Evolutionary conservation across 1,284 basidiomycete genomes (phyloP).

Genomic region (Pseudozyma flocculosa): DNA sequence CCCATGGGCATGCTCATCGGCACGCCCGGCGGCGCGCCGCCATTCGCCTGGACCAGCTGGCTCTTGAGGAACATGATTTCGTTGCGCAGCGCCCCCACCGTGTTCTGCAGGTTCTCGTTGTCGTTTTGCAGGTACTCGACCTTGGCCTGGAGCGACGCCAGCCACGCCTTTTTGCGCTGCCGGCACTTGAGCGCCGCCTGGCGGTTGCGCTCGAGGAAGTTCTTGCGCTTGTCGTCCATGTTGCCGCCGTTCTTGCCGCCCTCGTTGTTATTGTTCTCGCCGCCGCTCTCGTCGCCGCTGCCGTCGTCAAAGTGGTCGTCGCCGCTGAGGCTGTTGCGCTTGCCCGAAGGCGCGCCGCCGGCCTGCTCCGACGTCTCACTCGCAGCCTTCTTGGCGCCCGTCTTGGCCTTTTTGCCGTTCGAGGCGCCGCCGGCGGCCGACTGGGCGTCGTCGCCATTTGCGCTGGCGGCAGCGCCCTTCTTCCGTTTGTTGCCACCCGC

Average conservation of each 20-base stretch:
- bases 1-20: slow-evolving; percentile 15
- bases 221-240: slow-evolving; percentile 57
- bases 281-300: slow-evolving; percentile 5
- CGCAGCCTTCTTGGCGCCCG: slow-evolving; percentile 56
- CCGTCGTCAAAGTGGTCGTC: slow-evolving; percentile 1
- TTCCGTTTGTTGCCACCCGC: slow-evolving; percentile 45
- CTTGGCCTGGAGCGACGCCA: slow-evolving; percentile 85
- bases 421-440: slow-evolving; percentile 1
- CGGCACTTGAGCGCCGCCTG: slow-evolving; percentile 92
- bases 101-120: slow-evolving; percentile 80
- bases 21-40: slow-evolving; percentile 18
- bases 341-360: no score
- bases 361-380: slow-evolving; percentile 21
- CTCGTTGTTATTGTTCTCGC: slow-evolving; percentile 29
- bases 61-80: slow-evolving; percentile 60
- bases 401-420: slow-evolving; percentile 53
- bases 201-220: slow-evolving; percentile 55
- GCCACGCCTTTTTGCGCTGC: slow-evolving; percentile 97
- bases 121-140: slow-evolving; percentile 86
- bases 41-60: slow-evolving; percentile 44
- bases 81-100: slow-evolving; percentile 62
- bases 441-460: slow-evolving; percentile 1
- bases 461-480: slow-evolving; percentile 5
- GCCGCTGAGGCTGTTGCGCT: slow-evolving; percentile 1
- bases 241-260: slow-evolving; percentile 55